Conservation (phyloP, 495 filamentous ascomycete species). For the Penicillium robsamsonii region DNA sequence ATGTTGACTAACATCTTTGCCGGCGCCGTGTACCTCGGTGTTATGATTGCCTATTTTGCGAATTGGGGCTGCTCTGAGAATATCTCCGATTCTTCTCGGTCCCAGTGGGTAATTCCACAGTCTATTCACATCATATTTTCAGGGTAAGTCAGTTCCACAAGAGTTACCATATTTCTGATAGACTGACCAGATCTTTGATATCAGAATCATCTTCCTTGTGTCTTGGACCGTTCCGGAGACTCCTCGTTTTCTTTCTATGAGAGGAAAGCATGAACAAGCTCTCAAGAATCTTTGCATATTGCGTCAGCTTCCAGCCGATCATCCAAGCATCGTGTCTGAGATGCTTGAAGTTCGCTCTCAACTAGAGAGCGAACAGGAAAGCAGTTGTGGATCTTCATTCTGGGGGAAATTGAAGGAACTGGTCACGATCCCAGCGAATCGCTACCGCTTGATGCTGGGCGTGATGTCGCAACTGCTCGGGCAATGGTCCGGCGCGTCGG, state of each 20-base stretch:
- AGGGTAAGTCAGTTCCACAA: neutral
- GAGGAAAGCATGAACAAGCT: conserved; percentile 4
- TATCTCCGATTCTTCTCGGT: conserved; percentile 5
- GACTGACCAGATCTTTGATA: neutral
- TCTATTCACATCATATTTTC: conserved; percentile 12
- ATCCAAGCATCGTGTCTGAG: conserved; percentile 5
- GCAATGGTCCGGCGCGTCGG: conserved; percentile 10
- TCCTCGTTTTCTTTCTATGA: conserved; percentile 7
- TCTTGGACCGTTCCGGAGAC: conserved; percentile 9
- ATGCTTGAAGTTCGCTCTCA: conserved; percentile 3
- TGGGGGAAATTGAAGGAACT: conserved; percentile 10
- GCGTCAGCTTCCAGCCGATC: conserved; percentile 1
- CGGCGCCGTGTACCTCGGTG: conserved; percentile 7
- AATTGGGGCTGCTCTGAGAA: conserved; percentile 10
- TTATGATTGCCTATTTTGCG: conserved; percentile 8
- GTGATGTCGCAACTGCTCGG: conserved; percentile 9
- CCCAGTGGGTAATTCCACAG: conserved; percentile 9
- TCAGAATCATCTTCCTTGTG: conserved; percentile 2
- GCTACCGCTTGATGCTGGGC: conserved; percentile 9
- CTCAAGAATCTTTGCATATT: conserved; percentile 3
- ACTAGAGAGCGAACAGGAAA: conserved; percentile 6
- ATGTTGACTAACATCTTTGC: conserved; percentile 15
- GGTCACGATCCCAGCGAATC: conserved; percentile 3
- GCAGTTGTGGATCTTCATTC: conserved; percentile 4
- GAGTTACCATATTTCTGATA: too few relatives aligned